Evolutionary conservation across 1,284 basidiomycete species (phyloP), one percentile per base, ranked within the genome.

Genomic region (Moesziomyces antarcticus): DNA sequence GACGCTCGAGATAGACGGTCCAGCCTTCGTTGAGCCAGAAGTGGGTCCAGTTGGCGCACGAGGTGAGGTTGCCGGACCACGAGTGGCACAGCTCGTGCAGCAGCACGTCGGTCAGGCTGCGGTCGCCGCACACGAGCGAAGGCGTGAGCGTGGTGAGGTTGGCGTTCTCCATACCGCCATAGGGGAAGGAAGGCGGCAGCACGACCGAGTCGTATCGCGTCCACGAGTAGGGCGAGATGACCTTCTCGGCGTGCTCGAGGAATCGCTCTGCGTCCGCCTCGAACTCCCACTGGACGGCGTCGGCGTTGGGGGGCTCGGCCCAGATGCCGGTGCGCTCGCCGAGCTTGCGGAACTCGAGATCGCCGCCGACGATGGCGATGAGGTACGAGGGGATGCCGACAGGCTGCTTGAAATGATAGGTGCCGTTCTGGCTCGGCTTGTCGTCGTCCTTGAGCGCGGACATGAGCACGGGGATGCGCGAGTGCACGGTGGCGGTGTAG

Each of bases 121-220:
- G 75, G 53, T 83, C 79, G 21, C 82, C 82, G 55, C 69, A 67
- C 16, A 84, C 75, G n/a, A 84, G 64, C 40, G 73, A 76, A 48
- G 82, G 82, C 1, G 82, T 84, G 27, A 84, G 64, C 6, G 81
- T 81, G 43, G 80, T 82, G 13, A 83, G 52, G 62, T 84, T 84
- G 41, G 82, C 79, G 43, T 84, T 82, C 59, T 84, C 81, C 81
- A 83, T 83, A 30, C 83, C 84, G 22, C 85, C 85, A 66, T 84
- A 97, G 0, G 95, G 95, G 88, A 97, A 98, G 0, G 92, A 92
- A 16, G 93, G 91, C 0, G 96, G 96, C 9, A 97, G 87, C n/a
- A 98, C 91, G 30, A 98, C 87, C 8, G 95, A 85, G 84, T 97
- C 94, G 81, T 94, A 97, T 3, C 94, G 91, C 2, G 92, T 92